These are phyloP conservation scores for Chondrus crispus DNA, from an alignment of 23 red algal species.

Conservation along the genomic window DNA sequence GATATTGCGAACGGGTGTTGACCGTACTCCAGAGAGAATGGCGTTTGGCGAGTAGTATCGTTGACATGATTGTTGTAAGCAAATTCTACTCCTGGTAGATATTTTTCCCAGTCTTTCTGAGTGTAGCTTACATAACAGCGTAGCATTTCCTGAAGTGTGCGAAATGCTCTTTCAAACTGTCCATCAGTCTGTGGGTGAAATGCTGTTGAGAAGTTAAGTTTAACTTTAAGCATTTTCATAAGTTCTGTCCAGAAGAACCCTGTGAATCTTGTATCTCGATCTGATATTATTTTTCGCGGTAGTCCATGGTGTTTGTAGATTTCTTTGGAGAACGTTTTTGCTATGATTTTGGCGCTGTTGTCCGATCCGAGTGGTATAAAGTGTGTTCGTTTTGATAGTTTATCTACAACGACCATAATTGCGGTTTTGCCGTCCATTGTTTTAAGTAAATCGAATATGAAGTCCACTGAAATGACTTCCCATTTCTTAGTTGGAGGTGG, in stretches of 20 bases:
- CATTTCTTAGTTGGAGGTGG: not conserved
- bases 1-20: not conserved
- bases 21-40: slow-evolving; percentile 18
- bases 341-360: slow-evolving; percentile 2
- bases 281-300: slow-evolving; percentile 1
- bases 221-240: not conserved
- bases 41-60: slow-evolving; percentile 1
- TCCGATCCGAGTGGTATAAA: not conserved
- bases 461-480: slow-evolving; percentile 23
- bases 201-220: slow-evolving; percentile 14
- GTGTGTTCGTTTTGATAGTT: slow-evolving; percentile 7
- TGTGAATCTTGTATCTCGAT: slow-evolving; percentile 20
- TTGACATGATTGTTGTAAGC: slow-evolving; percentile 11
- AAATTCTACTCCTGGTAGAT: slow-evolving; percentile 31
- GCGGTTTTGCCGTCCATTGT: not conserved
- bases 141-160: slow-evolving; percentile 23
- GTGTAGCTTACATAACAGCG: slow-evolving; percentile 7
- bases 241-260: slow-evolving; percentile 1
- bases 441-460: slow-evolving; percentile 11
- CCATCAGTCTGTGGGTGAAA: slow-evolving; percentile 42
- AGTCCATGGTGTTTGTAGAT: slow-evolving; percentile 3
- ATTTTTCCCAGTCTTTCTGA: slow-evolving; percentile 16
- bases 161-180: slow-evolving; percentile 14
- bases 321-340: not conserved
- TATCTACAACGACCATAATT: slow-evolving; percentile 12